phyloP scores from a whole-genome alignment of 2,329 filamentous ascomycete species.

The Stagonosporopsis chrysanthemi region DNA sequence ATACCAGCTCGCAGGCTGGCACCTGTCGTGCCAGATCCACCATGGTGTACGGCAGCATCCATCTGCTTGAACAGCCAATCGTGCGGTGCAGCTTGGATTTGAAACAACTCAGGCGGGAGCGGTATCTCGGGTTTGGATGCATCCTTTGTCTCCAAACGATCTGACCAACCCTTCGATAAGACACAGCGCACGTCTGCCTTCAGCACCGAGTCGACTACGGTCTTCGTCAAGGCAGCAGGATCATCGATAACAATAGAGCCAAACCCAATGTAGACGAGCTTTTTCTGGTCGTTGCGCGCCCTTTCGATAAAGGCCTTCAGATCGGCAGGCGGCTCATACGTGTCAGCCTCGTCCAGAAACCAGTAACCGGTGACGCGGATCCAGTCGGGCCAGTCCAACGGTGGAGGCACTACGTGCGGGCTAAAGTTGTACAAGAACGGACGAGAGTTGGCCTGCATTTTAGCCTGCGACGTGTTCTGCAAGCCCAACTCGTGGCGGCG shows the following conservation, averaged over 20 bases:
- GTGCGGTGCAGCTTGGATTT: slow-evolving; percentile 90
- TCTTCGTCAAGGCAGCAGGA: slow-evolving; percentile 84
- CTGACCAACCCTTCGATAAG: slow-evolving; percentile 96
- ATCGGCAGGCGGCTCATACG: slow-evolving; percentile 77
- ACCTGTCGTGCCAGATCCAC: slow-evolving; percentile 92
- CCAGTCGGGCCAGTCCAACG: slow-evolving; percentile 96
- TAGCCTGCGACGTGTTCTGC: slow-evolving; percentile 82
- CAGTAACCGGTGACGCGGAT: slow-evolving; percentile 97
- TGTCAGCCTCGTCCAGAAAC: slow-evolving; percentile 81
- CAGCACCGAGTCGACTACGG: slow-evolving; percentile 89
- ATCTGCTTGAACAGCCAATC: slow-evolving; percentile 97
- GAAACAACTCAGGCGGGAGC: slow-evolving; percentile 80
- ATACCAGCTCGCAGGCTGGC: slow-evolving; percentile 89
- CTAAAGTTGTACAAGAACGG: slow-evolving; percentile 98
- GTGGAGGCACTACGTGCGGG: slow-evolving; percentile 89
- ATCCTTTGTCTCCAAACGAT: slow-evolving; percentile 70
- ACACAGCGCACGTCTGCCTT: slow-evolving; percentile 95
- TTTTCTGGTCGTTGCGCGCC: slow-evolving; percentile 82
- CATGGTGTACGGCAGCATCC: slow-evolving; percentile 93
- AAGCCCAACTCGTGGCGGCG: slow-evolving; percentile 80
- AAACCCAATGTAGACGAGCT: slow-evolving; percentile 95
- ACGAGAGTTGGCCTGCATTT: slow-evolving; percentile 96
- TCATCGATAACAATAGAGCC: slow-evolving; percentile 95
- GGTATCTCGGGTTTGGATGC: slow-evolving; percentile 69
- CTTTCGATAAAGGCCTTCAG: slow-evolving; percentile 82